A percentile compares a stretch with the other conserved stretches of the same genome.
phyloP scores from a whole-genome alignment of 2,329 filamentous ascomycete genomes.

The Drechslerella dactyloides region DNA sequence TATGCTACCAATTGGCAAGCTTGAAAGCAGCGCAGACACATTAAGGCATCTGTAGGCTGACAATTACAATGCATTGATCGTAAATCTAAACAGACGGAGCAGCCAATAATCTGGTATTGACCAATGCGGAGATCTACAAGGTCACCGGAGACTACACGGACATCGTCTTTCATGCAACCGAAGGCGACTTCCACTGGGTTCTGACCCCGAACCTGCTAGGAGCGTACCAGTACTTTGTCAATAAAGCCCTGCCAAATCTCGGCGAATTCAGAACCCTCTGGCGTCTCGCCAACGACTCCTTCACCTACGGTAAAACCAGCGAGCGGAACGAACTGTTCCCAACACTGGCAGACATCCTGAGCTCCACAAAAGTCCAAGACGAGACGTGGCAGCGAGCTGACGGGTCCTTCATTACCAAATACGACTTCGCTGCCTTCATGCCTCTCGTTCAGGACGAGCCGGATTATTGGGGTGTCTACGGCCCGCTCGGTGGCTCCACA shows the following conservation, averaged over 20 bases:
- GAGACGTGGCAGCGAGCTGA: constrained; percentile 63
- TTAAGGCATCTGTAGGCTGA: too few relatives aligned
- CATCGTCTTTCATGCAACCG: constrained; percentile 61
- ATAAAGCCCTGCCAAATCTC: constrained; percentile 61
- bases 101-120: constrained; percentile 62
- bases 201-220: constrained; percentile 62
- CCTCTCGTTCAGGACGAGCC: constrained; percentile 55
- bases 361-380: constrained; percentile 63
- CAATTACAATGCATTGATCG: too few relatives aligned
- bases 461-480: constrained; percentile 64
- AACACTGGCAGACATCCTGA: constrained; percentile 59
- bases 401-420: constrained; percentile 64
- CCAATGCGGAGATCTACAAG: constrained; percentile 60
- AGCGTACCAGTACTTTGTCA: constrained; percentile 66
- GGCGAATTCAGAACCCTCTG: constrained; percentile 64
- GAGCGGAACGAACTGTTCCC: constrained; percentile 62
- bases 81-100: constrained; percentile 58
- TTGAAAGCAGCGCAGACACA: too few relatives aligned
- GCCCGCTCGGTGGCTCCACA: constrained; percentile 50
- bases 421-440: constrained; percentile 60
- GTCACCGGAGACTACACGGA: constrained; percentile 61
- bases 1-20: constrained; percentile 24
- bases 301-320: constrained; percentile 61
- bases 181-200: constrained; percentile 65
- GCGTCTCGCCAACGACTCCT: constrained; percentile 62